phyloP scores from a whole-genome alignment of 176 grass and related monocot species.

The Ensete glaucum region DNA sequence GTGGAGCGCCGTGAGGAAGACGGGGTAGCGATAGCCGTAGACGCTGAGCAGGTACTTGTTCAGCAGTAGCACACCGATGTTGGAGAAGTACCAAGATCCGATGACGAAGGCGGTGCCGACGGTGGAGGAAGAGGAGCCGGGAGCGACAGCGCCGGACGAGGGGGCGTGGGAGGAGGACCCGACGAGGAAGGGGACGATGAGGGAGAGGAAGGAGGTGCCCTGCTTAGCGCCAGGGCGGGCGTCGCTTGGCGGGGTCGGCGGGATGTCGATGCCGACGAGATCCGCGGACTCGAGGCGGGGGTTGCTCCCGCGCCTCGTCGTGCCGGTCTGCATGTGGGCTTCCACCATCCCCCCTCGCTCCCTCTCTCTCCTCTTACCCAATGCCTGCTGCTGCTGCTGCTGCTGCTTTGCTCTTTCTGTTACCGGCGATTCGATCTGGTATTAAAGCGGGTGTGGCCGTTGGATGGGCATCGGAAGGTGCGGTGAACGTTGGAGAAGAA shows the following conservation, averaged over 20 bases:
- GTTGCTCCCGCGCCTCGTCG: conserved; percentile 7
- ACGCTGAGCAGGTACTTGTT: conserved; percentile 17
- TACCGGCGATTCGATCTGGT: too few relatives aligned
- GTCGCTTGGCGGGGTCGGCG: neutral
- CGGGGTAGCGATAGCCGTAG: neutral
- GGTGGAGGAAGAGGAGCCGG: neutral
- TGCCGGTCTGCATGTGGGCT: neutral
- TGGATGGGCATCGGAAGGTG: too few relatives aligned
- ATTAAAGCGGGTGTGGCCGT: too few relatives aligned
- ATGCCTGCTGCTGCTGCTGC: too few relatives aligned
- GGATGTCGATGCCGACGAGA: neutral
- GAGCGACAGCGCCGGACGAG: too few relatives aligned
- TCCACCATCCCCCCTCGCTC: neutral
- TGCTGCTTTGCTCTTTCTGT: too few relatives aligned
- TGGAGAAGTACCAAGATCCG: conserved; percentile 11
- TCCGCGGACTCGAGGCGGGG: neutral
- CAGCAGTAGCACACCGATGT: conserved; percentile 13
- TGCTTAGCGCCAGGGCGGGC: neutral
- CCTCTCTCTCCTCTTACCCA: neutral
- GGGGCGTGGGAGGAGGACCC: neutral
- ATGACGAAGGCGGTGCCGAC: conserved; percentile 1
- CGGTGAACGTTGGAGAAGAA: too few relatives aligned
- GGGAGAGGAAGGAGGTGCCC: neutral
- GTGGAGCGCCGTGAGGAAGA: conserved; percentile 5
- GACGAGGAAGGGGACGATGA: neutral